A percentile compares a stretch with the other conserved stretches of the same genome.
Evolutionary conservation across 768 basidiomycete genomes (phyloP).

Genomic region (Baorangia bicolor): DNA sequence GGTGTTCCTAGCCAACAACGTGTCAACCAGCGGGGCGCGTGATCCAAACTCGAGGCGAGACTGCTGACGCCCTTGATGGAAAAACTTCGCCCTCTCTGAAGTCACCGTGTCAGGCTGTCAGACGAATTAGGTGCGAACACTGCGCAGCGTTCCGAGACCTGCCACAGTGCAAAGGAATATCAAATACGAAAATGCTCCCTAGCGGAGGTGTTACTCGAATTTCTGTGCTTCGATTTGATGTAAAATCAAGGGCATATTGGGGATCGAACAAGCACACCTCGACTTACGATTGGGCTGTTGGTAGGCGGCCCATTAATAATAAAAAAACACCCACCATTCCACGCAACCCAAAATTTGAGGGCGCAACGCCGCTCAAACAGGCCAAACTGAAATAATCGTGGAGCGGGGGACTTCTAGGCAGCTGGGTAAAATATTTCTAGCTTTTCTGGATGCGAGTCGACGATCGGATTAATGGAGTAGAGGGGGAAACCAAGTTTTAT

Average conservation of each 20-base stretch:
- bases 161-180: constrained; percentile 15
- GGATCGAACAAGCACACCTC: constrained; percentile 6
- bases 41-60: constrained; percentile 21
- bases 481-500: not conserved
- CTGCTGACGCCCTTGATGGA: constrained; percentile 9
- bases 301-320: not conserved
- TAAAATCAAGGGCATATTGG: constrained; percentile 5
- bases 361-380: not conserved
- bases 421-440: not conserved
- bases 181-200: constrained; percentile 19
- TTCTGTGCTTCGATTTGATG: constrained; percentile 12
- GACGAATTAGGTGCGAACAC: constrained; percentile 12
- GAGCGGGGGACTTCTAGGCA: not conserved
- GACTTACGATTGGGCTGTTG: not conserved
- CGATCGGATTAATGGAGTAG: not conserved
- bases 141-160: constrained; percentile 10
- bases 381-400: not conserved
- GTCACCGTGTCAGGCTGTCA: constrained; percentile 4
- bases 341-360: not conserved
- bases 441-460: not conserved
- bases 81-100: constrained; percentile 4
- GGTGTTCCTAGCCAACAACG: constrained; percentile 15
- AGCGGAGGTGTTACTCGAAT: not conserved
- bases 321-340: not conserved
- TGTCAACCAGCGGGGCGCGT: constrained; percentile 9